Evolutionary conservation across 116 monocot genomes (phyloP).

Genomic region (Posidonia oceanica): DNA sequence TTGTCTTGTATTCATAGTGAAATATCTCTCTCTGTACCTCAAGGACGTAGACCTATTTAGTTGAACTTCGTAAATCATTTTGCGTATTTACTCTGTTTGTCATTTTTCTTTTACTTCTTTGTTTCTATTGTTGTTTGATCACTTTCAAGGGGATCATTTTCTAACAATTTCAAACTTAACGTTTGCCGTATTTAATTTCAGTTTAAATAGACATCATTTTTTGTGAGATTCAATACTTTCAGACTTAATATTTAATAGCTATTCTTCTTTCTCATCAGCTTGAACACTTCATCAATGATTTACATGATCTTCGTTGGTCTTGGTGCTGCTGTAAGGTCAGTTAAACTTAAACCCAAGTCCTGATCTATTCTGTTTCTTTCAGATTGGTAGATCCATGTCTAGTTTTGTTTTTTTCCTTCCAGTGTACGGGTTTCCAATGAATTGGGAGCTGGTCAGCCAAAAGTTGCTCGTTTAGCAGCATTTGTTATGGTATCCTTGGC

Average conservation of each 20-base stretch:
- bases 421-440: slow-evolving; percentile 17
- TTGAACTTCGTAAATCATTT: too few species aligned
- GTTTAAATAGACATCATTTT: too few species aligned
- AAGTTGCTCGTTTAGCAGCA: slow-evolving; percentile 8
- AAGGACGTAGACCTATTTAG: too few species aligned
- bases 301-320: slow-evolving; percentile 14
- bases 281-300: slow-evolving; percentile 7
- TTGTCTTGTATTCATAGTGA: too few species aligned
- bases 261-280: slow-evolving; percentile 1
- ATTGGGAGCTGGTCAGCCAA: slow-evolving; percentile 13
- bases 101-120: too few species aligned
- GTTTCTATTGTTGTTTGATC: too few species aligned
- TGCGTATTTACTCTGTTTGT: too few species aligned
- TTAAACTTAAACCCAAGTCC: not conserved
- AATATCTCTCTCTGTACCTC: too few species aligned
- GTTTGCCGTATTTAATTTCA: too few species aligned
- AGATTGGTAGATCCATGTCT: not conserved
- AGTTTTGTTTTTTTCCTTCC: not conserved
- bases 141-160: too few species aligned
- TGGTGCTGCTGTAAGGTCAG: slow-evolving; percentile 11
- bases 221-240: not conserved
- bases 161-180: too few species aligned
- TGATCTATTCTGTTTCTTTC: not conserved
- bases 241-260: not conserved
- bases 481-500: not conserved